These are phyloP conservation scores for Dendrocalamus latiflorus DNA, from an alignment of 202 grass and related monocot genomes.

Conservation along the genomic window DNA sequence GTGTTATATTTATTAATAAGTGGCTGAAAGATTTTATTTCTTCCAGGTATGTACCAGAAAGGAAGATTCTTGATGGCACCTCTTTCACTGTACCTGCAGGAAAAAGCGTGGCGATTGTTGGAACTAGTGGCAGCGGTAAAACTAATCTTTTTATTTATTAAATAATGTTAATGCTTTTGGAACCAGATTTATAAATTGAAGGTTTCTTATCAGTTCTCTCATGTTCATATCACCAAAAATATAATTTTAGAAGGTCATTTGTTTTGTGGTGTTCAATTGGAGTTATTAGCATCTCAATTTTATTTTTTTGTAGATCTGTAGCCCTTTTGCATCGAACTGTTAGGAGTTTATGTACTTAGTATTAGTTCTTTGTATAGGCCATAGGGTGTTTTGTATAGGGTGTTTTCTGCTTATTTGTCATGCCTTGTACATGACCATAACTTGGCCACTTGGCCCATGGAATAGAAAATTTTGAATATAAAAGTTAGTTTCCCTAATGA, in stretches of 20 bases:
- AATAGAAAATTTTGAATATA: too few relatives aligned
- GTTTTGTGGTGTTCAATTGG: neutral
- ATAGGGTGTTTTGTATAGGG: too few relatives aligned
- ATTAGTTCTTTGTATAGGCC: too few relatives aligned
- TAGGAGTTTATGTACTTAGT: too few relatives aligned
- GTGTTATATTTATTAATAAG: slow-evolving; percentile 14
- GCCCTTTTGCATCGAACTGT: neutral
- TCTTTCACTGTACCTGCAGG: slow-evolving; percentile 90
- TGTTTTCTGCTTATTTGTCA: too few relatives aligned
- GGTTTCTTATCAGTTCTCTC: neutral
- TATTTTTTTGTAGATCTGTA: neutral
- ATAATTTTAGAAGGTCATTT: neutral
- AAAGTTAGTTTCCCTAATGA: too few relatives aligned
- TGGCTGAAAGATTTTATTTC: slow-evolving; percentile 33
- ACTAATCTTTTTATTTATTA: slow-evolving; percentile 1
- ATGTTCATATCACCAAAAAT: neutral
- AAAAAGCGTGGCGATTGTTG: slow-evolving; percentile 89
- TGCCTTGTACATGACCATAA: too few relatives aligned
- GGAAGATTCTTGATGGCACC: slow-evolving; percentile 85
- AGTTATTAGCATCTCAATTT: neutral
- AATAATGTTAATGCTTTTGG: neutral
- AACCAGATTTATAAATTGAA: slow-evolving; percentile 7
- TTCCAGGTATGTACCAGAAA: slow-evolving; percentile 84
- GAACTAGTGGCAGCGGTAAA: slow-evolving; percentile 96
- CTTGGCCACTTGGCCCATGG: too few relatives aligned